A percentile compares a stretch with the other conserved stretches of the same genome.
Evolutionary conservation across 2,329 filamentous ascomycete species (phyloP).

Genomic region (Aspergillus caelatus): DNA sequence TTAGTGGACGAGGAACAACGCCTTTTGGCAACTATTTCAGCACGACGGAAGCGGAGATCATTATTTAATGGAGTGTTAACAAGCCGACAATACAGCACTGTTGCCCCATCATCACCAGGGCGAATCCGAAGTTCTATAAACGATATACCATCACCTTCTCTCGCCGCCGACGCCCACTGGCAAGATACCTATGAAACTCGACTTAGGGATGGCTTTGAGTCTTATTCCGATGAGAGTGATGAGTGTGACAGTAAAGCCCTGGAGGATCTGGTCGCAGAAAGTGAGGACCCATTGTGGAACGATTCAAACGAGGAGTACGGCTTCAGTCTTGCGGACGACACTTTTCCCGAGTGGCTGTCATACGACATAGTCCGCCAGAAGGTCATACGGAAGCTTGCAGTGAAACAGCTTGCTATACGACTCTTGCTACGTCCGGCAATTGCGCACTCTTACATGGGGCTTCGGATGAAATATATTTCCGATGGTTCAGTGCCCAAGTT

Average conservation of each 20-base stretch:
- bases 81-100: conserved; percentile 29
- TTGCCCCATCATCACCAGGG: conserved; percentile 17
- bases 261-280: conserved; percentile 6
- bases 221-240: not conserved
- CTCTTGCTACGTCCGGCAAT: conserved; percentile 43
- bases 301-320: conserved; percentile 20
- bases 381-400: conserved; percentile 42
- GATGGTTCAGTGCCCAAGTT: conserved; percentile 33
- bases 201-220: not conserved
- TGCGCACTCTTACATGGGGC: conserved; percentile 41
- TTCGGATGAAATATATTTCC: conserved; percentile 34
- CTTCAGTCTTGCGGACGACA: conserved; percentile 23
- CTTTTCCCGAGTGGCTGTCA: conserved; percentile 32
- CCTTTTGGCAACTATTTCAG: conserved; percentile 35
- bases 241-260: not conserved
- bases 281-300: conserved; percentile 12
- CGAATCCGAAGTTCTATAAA: conserved; percentile 13
- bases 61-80: conserved; percentile 26
- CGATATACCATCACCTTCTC: conserved; percentile 5
- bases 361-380: conserved; percentile 36
- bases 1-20: conserved; percentile 43
- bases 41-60: conserved; percentile 23
- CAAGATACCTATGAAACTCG: not conserved
- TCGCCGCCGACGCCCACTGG: conserved; percentile 1
- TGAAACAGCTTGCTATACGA: conserved; percentile 43